Evolutionary conservation across 2,329 filamentous ascomycete species (phyloP), one percentile per base, ranked within the genome.

Genomic region (Colletotrichum sp.): DNA sequence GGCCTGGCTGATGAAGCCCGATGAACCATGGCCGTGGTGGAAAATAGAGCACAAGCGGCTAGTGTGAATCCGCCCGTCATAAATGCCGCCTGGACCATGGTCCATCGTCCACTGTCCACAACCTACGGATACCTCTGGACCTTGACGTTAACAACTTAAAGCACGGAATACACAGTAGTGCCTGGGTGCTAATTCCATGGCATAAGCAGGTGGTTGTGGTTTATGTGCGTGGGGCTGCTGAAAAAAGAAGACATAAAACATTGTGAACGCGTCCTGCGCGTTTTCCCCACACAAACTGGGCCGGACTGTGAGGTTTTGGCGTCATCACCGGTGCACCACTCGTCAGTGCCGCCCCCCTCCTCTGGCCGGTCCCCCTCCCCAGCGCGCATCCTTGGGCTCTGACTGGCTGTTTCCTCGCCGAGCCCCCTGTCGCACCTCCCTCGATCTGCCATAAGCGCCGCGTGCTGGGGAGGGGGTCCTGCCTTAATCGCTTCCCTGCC

Each of bases 391-490:
- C 30, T n/a, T 18, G 44, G 30, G 18, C 24, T 57, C 24, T 74
- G 8, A 69, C 32, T 73, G 74, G 74, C n/a, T 13, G 15, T 21
- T 64, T 13, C 10, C 34, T 21, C 64, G 44, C 13, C 32, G n/a
- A 12, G 8, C 18, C 64, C 69, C 73, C 73, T 73, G 73, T 76
- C 73, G 64, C 69, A 76, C 70, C 73, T 76, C 63, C 70, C 68
- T 68, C 62, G 72, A 75, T 75, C 72, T 75, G 72, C 63, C 69
- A 68, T 76, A 68, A 76, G 73, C 73, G 73, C 70, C 64, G 52
- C 21, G 57, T 57, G 57, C 73, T 76, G 64, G 73, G 68, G 71
- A 30, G 21, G 55, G 59, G 62, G 69, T 64, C 69, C 57, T 72
- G 73, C 60, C 69, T 76, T 72, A 39, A 49, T 49, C 32, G 36